Percentiles rank a stretch among this genome's conserved stretches.
phyloP scores from a whole-genome alignment of 768 basidiomycete species.

The Megacollybia marginata region DNA sequence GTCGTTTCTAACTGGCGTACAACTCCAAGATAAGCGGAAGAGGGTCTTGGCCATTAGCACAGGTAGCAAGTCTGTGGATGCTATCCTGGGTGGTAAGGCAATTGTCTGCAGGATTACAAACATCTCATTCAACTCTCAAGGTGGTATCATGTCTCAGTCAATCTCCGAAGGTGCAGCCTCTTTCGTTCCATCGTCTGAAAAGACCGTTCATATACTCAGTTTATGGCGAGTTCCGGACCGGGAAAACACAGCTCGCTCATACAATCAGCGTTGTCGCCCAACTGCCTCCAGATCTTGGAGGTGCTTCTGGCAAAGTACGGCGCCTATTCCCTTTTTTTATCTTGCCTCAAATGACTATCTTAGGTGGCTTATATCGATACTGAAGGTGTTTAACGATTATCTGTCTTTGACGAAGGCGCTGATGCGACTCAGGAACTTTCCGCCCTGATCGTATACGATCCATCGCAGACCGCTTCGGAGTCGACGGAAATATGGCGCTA shows the following conservation, averaged over 20 bases:
- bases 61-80: slow-evolving; percentile 87
- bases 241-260: slow-evolving; percentile 93
- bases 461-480: slow-evolving; percentile 90
- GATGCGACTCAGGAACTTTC: slow-evolving; percentile 62
- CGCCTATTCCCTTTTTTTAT: slow-evolving; percentile 2
- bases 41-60: slow-evolving; percentile 82
- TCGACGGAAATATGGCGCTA: slow-evolving; percentile 80
- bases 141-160: slow-evolving; percentile 87
- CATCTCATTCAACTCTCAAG: slow-evolving; percentile 27
- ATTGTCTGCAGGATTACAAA: background rate
- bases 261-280: slow-evolving; percentile 91
- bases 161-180: slow-evolving; percentile 70
- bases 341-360: background rate
- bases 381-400: slow-evolving; percentile 42
- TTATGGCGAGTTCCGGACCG: slow-evolving; percentile 94
- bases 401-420: slow-evolving; percentile 6
- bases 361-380: slow-evolving; percentile 92
- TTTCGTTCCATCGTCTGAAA: background rate
- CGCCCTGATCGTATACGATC: slow-evolving; percentile 88
- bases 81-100: slow-evolving; percentile 71
- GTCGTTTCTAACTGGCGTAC: slow-evolving; percentile 85
- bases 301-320: slow-evolving; percentile 78
- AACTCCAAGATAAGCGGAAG: slow-evolving; percentile 82
- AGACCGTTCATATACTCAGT: slow-evolving; percentile 28
- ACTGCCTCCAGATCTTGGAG: slow-evolving; percentile 83